Evolutionary conservation across 2,329 filamentous ascomycete genomes (phyloP).

Genomic region (Diaporthe nobilis): DNA sequence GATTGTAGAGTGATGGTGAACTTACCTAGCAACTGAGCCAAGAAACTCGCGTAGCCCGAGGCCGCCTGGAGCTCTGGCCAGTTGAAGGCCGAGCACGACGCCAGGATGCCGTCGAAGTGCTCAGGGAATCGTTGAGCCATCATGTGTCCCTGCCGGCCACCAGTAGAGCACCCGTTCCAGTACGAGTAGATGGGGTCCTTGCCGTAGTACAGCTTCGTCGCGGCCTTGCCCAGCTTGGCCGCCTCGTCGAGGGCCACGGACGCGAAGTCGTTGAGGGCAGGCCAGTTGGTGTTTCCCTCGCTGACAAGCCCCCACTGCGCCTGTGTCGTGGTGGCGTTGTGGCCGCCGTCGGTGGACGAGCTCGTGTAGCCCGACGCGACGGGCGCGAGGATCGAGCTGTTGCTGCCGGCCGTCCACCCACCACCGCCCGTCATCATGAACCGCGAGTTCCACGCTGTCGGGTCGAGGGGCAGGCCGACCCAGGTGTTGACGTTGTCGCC

Average conservation of each 20-base stretch:
- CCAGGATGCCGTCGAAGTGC: conserved; percentile 68
- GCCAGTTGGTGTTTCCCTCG: conserved; percentile 42
- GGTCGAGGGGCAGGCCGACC: conserved; percentile 30
- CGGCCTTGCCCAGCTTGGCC: conserved; percentile 61
- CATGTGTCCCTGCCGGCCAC: conserved; percentile 68
- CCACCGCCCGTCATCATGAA: conserved; percentile 34
- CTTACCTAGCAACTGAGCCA: conserved; percentile 45
- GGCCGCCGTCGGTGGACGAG: conserved; percentile 47
- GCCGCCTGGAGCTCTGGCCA: conserved; percentile 50
- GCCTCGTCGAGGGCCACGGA: conserved; percentile 59
- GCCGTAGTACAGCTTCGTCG: conserved; percentile 65
- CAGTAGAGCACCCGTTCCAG: conserved; percentile 68
- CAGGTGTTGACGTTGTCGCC: conserved; percentile 32
- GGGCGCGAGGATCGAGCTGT: conserved; percentile 37
- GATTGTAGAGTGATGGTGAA: conserved; percentile 50
- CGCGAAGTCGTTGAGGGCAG: conserved; percentile 52
- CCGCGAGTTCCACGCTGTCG: conserved; percentile 19
- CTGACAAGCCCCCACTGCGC: conserved; percentile 30
- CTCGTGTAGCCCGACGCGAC: conserved; percentile 34
- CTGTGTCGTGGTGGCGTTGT: conserved; percentile 40
- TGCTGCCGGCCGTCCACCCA: conserved; percentile 30
- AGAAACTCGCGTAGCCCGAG: conserved; percentile 51
- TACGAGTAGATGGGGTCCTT: conserved; percentile 61
- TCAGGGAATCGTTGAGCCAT: conserved; percentile 65
- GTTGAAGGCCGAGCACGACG: conserved; percentile 59